Evolutionary conservation across 495 filamentous ascomycete species (phyloP).

Genomic region (Pyrenula aspistea): DNA sequence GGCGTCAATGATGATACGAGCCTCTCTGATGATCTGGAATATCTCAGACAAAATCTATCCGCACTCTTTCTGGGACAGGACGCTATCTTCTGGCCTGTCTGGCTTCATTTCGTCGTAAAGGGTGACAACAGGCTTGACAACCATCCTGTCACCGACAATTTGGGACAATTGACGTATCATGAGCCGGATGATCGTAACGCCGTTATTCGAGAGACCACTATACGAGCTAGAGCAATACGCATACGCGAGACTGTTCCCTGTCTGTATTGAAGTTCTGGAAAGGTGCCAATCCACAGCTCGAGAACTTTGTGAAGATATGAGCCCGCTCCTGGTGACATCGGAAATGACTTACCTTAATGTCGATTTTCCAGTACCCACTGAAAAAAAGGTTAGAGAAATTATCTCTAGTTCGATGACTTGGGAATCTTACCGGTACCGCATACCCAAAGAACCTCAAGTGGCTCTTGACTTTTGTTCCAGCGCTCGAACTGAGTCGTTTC

Average conservation of each 20-base stretch:
- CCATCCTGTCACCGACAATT: not conserved
- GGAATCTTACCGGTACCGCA: not conserved
- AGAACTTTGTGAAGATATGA: not conserved
- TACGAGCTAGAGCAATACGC: not conserved
- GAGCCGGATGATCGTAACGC: not conserved
- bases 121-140: not conserved
- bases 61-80: too few relatives aligned
- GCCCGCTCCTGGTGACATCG: not conserved
- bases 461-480: not conserved
- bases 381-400: too few relatives aligned
- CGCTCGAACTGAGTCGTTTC: not conserved
- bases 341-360: not conserved
- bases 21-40: too few relatives aligned
- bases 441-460: not conserved
- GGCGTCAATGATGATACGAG: not conserved
- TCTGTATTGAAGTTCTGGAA: not conserved
- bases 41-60: too few relatives aligned
- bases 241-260: not conserved
- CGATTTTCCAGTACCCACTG: not conserved
- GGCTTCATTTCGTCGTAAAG: not conserved
- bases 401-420: too few relatives aligned
- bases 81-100: not conserved
- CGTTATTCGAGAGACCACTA: not conserved
- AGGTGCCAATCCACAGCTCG: not conserved
- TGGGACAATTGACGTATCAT: not conserved